Evolutionary conservation across 306 rosid genomes (phyloP), one percentile per base, ranked within the genome.

Genomic region (Adenanthera pavonina): DNA sequence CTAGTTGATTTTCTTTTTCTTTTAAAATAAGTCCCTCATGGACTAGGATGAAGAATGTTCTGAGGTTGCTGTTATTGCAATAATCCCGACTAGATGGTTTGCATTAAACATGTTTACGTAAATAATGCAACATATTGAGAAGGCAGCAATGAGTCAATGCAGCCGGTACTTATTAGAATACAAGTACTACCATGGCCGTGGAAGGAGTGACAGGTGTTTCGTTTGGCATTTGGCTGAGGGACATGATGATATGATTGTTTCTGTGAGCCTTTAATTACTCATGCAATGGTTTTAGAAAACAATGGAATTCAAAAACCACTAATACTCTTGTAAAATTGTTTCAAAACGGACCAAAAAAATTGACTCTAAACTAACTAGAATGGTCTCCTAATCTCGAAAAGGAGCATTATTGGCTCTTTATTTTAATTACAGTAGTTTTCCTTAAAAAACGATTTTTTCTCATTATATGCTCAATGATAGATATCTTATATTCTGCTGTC

Each of bases 121-220:
- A 44, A 2, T 44, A 69, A 69, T 69, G 74, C 1, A 69, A 44
- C 38, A 69, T 3, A 10, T 4, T 20, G 56, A 69, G 54, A 43
- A 43, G 38, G 54, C 35, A 19, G 52, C 74, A 19, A n/a, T 69
- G 56, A 41, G 72, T 68, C 52, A 69, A 43, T 69, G 40, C 74
- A 11, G 38, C 38, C 20, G 56, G 56, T 19, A 12, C 36, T 4
- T 19, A 6, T 44, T 20, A 69, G 74, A 46, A 44, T 43, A 68
- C 40, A 8, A 41, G n/a, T 30, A 61, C 3, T 30, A 33, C 38
- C 38, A 60, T 60, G 5, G 56, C 56, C 38, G 35, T 46, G 35
- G 8, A 69, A 46, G 56, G 40, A 46, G 11, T 25, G 9, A 2
- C 54, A 19, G 7, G 38, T 41, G 74, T 41, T 69, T 44, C 20